These are phyloP conservation scores for Tricholoma matsutake DNA, from an alignment of 768 basidiomycete species.

Conservation along the genomic window DNA sequence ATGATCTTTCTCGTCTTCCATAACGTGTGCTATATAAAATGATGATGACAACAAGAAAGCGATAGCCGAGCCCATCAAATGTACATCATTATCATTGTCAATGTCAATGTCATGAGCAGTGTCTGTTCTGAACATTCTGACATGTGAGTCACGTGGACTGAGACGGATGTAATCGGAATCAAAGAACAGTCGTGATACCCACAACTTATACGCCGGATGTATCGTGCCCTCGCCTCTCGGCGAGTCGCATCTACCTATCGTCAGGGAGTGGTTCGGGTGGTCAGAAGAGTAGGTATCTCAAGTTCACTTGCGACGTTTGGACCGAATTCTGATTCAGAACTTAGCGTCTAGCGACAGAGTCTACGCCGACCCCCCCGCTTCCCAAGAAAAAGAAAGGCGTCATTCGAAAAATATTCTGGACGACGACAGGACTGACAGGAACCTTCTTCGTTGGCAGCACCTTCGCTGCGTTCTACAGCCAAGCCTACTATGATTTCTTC, in stretches of 20 bases:
- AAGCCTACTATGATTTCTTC: conserved; percentile 84
- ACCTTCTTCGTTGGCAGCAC: conserved; percentile 84
- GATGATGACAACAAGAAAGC: neutral
- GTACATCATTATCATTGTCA: no score
- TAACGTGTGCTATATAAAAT: no score
- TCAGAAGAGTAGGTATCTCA: conserved; percentile 52
- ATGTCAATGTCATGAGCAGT: no score
- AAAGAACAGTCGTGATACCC: conserved; percentile 14
- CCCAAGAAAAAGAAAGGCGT: conserved; percentile 54
- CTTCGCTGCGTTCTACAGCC: conserved; percentile 73
- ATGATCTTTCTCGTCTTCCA: neutral
- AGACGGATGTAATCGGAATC: conserved; percentile 40
- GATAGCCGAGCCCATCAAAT: no score
- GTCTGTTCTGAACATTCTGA: no score
- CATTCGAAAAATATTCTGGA: conserved; percentile 61
- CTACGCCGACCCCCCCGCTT: conserved; percentile 28
- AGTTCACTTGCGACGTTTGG: neutral
- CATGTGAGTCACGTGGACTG: conserved; percentile 9
- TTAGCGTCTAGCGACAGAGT: conserved; percentile 65
- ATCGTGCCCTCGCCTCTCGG: conserved; percentile 57
- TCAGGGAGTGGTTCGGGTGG: conserved; percentile 47
- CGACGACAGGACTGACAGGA: conserved; percentile 63
- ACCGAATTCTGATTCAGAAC: conserved; percentile 1
- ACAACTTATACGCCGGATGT: conserved; percentile 35
- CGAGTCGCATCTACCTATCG: conserved; percentile 44